phyloP scores from a whole-genome alignment of 2,329 filamentous ascomycete genomes.

The Fusarium sp. region DNA sequence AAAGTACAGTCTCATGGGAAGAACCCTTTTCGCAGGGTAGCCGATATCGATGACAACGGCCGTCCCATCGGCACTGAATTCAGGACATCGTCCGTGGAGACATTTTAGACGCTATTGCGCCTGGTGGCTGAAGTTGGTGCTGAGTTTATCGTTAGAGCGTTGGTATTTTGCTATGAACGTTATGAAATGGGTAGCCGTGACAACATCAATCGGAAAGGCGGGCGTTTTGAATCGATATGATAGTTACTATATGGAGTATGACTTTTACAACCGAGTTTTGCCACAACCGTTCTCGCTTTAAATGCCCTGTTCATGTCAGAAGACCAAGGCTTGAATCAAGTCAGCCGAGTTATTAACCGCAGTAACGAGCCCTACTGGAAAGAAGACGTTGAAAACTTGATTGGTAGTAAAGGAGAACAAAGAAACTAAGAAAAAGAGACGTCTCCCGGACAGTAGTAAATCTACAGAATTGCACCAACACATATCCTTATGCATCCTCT shows the following conservation, averaged over 20 bases:
- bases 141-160: not conserved
- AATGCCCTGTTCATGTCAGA: not conserved
- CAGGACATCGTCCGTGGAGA: not conserved
- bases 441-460: conserved; percentile 39
- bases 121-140: not conserved
- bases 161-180: not conserved
- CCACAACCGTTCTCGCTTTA: not conserved
- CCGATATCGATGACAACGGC: conserved; percentile 57
- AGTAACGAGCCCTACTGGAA: not conserved
- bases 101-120: not conserved
- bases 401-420: conserved; percentile 36
- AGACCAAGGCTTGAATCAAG: not conserved
- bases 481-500: conserved; percentile 40
- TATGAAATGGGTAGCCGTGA: not conserved
- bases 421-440: conserved; percentile 40
- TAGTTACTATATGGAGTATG: not conserved
- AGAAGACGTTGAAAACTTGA: conserved; percentile 29
- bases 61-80: conserved; percentile 54
- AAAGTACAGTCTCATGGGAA: conserved; percentile 56
- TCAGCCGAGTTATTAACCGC: not conserved
- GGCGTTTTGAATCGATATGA: not conserved
- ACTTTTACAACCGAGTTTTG: not conserved
- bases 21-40: conserved; percentile 63
- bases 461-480: conserved; percentile 42
- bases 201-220: not conserved